A percentile compares a stretch with the other conserved stretches of the same genome.
Conservation (phyloP, 2,329 filamentous ascomycete genomes). For the Teratosphaeria pseudoeucalypti region DNA sequence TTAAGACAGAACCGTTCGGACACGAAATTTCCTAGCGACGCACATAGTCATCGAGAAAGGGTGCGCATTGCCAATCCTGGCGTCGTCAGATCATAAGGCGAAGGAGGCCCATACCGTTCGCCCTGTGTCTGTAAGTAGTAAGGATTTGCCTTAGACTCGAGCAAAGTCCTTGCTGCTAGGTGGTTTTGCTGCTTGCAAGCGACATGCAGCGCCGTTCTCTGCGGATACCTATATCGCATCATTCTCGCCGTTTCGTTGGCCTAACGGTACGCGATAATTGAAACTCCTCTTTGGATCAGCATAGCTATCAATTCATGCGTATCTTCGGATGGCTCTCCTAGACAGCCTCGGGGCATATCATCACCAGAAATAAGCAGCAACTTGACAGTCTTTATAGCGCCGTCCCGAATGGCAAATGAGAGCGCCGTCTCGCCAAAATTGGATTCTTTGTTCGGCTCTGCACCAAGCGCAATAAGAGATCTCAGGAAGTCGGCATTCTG, state of each 20-base stretch:
- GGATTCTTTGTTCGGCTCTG: neutral
- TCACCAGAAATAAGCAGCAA: neutral
- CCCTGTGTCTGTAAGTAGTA: neutral
- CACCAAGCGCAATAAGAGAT: neutral
- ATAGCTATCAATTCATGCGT: neutral
- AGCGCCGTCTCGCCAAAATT: neutral
- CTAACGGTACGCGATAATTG: neutral
- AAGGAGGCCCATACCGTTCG: neutral
- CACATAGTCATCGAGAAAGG: neutral
- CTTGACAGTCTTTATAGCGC: neutral
- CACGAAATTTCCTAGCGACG: too few relatives aligned
- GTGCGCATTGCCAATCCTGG: neutral
- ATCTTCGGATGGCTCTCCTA: neutral
- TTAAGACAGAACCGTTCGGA: too few relatives aligned
- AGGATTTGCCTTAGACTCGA: neutral
- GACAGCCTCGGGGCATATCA: neutral
- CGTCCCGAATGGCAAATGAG: neutral
- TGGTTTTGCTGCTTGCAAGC: neutral
- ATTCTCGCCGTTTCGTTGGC: neutral
- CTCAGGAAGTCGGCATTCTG: neutral
- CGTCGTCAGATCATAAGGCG: neutral
- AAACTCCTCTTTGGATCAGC: neutral
- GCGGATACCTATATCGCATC: neutral
- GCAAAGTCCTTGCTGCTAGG: neutral
- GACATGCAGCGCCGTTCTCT: neutral